Conservation (phyloP, 2,329 filamentous ascomycete genomes). For the Colletotrichum acutatum region DNA sequence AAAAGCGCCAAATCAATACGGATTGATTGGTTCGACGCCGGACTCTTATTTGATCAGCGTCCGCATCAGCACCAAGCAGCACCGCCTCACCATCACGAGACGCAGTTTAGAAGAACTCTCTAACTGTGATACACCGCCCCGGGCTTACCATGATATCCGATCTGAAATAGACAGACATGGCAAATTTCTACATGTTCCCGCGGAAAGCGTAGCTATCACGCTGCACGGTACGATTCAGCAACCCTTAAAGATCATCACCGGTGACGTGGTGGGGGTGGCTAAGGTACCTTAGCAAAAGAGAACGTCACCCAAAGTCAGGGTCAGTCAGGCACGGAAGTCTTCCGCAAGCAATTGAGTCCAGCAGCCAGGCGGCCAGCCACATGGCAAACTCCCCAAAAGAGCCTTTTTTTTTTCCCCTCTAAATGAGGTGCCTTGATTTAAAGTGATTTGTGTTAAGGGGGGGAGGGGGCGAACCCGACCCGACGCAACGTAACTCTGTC, state of each 20-base stretch:
- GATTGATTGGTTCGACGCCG: neutral
- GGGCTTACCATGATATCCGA: neutral
- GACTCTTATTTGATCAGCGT: neutral
- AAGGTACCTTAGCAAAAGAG: too few relatives aligned
- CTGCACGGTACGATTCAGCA: neutral
- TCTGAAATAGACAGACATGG: neutral
- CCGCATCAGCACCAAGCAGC: neutral
- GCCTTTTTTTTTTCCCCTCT: too few relatives aligned
- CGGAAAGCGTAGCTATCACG: neutral
- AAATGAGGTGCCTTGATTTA: neutral
- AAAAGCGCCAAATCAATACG: neutral
- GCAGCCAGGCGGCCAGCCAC: neutral
- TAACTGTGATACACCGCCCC: neutral
- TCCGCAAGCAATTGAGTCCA: neutral
- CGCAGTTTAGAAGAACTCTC: neutral
- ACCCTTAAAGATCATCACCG: constrained; percentile 6
- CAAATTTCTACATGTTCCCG: neutral
- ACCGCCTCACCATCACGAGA: neutral
- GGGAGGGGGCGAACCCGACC: neutral
- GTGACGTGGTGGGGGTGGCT: constrained; percentile 18
- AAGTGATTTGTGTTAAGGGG: neutral
- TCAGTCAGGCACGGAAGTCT: neutral
- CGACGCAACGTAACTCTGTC: neutral
- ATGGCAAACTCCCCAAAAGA: neutral
- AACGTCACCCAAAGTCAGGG: neutral